Conservation (phyloP, 108 stramenopile genomes). For the Pseudonitzschia pungens region DNA sequence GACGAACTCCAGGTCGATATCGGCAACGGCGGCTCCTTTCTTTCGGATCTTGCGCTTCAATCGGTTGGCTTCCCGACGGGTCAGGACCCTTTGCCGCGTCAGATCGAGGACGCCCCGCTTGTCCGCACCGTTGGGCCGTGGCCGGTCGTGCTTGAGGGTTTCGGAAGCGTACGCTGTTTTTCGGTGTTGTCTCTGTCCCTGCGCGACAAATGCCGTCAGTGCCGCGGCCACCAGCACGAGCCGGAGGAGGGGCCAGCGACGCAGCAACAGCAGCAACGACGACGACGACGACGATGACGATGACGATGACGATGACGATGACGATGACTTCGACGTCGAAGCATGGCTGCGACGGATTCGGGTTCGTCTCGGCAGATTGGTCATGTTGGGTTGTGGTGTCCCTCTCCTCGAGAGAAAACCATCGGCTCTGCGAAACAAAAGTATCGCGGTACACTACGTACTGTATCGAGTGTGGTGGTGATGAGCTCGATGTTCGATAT, state of each 20-base stretch:
- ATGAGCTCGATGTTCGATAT: too few species aligned
- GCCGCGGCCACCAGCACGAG: background rate
- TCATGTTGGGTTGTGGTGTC: too few species aligned
- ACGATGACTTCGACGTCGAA: too few species aligned
- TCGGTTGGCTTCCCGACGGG: background rate
- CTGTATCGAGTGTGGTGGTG: too few species aligned
- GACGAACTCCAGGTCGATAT: background rate
- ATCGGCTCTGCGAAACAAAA: too few species aligned
- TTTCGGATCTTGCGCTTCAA: background rate
- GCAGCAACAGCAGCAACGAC: background rate
- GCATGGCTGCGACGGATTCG: too few species aligned
- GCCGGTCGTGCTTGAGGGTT: background rate
- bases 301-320: too few species aligned
- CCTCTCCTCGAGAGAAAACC: too few species aligned
- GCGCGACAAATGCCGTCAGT: background rate
- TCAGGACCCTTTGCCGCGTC: background rate
- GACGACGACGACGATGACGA: background rate
- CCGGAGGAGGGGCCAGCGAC: background rate
- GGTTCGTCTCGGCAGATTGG: too few species aligned
- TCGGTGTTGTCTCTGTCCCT: background rate
- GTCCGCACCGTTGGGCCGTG: background rate
- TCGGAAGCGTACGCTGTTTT: background rate
- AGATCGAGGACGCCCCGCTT: background rate
- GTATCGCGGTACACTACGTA: too few species aligned
- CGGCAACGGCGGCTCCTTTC: background rate